Base-by-base conservation (phyloP, 805 yeast genomes). In the Hanseniaspora pseudoguilliermondii region DNA sequence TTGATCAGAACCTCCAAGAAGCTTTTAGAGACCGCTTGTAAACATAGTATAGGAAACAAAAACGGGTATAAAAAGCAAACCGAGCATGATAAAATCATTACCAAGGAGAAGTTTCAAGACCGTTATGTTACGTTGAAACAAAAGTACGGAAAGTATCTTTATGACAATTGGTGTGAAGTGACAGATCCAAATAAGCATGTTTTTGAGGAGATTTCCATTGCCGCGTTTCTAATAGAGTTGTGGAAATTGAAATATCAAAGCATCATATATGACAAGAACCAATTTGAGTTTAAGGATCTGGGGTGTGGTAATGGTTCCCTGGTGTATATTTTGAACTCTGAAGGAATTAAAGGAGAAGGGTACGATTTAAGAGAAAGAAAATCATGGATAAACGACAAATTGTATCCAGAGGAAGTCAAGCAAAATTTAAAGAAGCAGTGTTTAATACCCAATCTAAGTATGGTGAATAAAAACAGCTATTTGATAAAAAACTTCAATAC, bases 101-200 rank as follows among this genome's bases (percentile, higher is more conserved):
- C 86, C 46, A 85, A 88, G 63, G 84, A 83, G 25, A 74, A 80
- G 13, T 91, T 91, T 63, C 97, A 91, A 66, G 83, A 86, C 64
- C 71, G 85, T 58, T 91, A 91, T 66, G 82, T 87, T 29, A 73
- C 78, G 21, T 73, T 91, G 63, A 91, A 91, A 69, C 86, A 84
- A 66, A 85, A 83, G 67, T 85, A 90, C 66, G 87, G 95, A 0
- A 79, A 82, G 29, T 68, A 71, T 18, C 70, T 91, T 49, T 89
- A 89, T 13, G 86, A 82, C 42, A 77, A 76, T 60, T 91, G 97
- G 97, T 81, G 76, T n/a, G 97, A 91, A 69, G 81, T 83, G 34
- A 91, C 97, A 2, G 97, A 91, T 68, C 97, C 97, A 2, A 79
- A 83, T 62, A 91, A 91, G 66, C 97, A 91, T 70, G 97, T 91